Evolutionary conservation across 176 grass and related monocot species (phyloP), one percentile per base, ranked within the genome.

Genomic region (Rhynchospora tenuis): DNA sequence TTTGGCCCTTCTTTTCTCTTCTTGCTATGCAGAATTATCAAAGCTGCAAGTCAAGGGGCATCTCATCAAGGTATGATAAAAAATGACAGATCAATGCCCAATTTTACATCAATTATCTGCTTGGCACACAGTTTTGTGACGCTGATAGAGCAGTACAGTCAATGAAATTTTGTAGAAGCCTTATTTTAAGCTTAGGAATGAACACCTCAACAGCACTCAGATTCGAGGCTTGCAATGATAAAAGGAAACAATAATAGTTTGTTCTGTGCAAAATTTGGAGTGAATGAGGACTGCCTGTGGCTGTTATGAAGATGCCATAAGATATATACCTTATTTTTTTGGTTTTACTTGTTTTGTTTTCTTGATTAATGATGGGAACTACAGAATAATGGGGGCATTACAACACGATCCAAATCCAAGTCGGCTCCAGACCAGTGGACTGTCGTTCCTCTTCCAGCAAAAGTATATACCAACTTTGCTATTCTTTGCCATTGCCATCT

Each of bases 11-110:
- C 89, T 98, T 45, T 59, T 98, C 80, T 93, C 89, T 64, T 90
- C 91, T 24, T 79, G 86, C 74, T 85, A 95, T 86, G 82, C 73
- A 10, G 93, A 95, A 74, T 76, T 98, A 80, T 89, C 84, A 61
- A 95, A 88, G 83, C 66, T 98, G 74, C 91, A 93, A 94, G 91
- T 98, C 52, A 85, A 95, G 81, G 96, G 96, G 27, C 82, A 93
- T 93, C 84, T 98, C 85, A 88, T 98, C 68, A 93, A 98, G 96
- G 96, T 98, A 91, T 64, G 23, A 54, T 51, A 76, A 55, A 55
- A 1, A 55, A 55, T 55, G 48, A 76, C 45, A 19, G 67, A 42
- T 64, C 26, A 42, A 70, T 59, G 33, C 6, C 57, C 61, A 72
- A 88, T 33, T 55, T 20, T 82, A 64, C 67, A 83, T 44, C 47